These are phyloP conservation scores for Bipolaris gigantea DNA, from an alignment of 2,329 filamentous ascomycete genomes.

Conservation along the genomic window DNA sequence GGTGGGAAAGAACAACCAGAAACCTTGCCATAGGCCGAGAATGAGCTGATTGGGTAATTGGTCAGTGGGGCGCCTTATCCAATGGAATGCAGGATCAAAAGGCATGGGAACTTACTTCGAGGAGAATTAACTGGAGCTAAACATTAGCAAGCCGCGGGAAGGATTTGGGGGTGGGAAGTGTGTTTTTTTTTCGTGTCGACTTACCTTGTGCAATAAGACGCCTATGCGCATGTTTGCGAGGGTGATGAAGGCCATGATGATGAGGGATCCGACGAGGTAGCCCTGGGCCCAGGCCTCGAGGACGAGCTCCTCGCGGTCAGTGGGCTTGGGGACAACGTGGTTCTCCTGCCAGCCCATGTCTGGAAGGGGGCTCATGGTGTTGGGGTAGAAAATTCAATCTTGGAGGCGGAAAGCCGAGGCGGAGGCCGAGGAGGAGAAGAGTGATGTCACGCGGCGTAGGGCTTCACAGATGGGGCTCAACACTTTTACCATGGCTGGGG, in stretches of 20 bases:
- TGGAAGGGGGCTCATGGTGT: constrained; percentile 25
- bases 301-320: constrained; percentile 37
- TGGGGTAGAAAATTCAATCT: constrained; percentile 20
- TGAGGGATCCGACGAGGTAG: constrained; percentile 47
- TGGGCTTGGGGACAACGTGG: constrained; percentile 36
- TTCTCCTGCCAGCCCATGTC: constrained; percentile 14
- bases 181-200: not conserved
- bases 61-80: constrained; percentile 1
- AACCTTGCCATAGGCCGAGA: constrained; percentile 60
- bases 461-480: constrained; percentile 15
- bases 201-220: constrained; percentile 52
- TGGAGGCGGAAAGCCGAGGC: constrained; percentile 8
- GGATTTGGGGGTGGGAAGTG: too few species aligned
- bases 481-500: constrained; percentile 26
- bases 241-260: constrained; percentile 54
- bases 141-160: constrained; percentile 16
- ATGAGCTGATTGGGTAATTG: constrained; percentile 49
- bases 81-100: not conserved
- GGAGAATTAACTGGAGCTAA: constrained; percentile 47
- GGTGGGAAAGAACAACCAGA: constrained; percentile 60
- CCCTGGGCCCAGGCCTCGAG: constrained; percentile 48
- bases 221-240: constrained; percentile 53
- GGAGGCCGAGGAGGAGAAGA: constrained; percentile 21
- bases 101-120: constrained; percentile 31
- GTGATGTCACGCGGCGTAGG: constrained; percentile 28